Evolutionary conservation across 192 early-diverging fungal genomes (phyloP), one percentile per base, ranked within the genome.

Genomic region (Phycomyces nitens): DNA sequence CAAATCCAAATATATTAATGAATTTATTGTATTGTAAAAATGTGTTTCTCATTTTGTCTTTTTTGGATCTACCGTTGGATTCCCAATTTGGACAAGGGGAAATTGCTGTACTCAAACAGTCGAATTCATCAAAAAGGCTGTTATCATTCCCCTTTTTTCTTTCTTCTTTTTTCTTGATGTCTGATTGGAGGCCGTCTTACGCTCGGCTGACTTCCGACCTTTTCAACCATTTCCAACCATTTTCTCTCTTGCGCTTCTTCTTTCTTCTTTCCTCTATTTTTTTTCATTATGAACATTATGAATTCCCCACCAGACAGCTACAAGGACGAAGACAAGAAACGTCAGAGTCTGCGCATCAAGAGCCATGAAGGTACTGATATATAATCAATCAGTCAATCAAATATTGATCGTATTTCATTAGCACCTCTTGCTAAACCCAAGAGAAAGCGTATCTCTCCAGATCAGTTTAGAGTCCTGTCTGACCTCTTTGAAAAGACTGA

Each of bases 371-470:
- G 62, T 62, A 62, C n/a, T 44, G 29, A 23, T 62, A 34, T 27
- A 40, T 51, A 20, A 21, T 49, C n/a, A n/a, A n/a, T n/a, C n/a
- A n/a, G n/a, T n/a, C n/a, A n/a, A n/a, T n/a, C n/a, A n/a, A n/a
- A n/a, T n/a, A n/a, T n/a, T n/a, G n/a, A n/a, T n/a, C n/a, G n/a
- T n/a, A n/a, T n/a, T n/a, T n/a, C n/a, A n/a, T 0, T 38, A 57
- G 42, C 23, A 42, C 43, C 60, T 14, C 49, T 53, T 12, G 62
- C 72, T 40, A 87, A 88, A 68, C 85, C 88, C 53, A 92, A 89
- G 67, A 83, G 90, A 62, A 90, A 90, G 72, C 78, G 88, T 57
- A 89, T 88, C 60, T 89, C 86, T 18, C 84, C 82, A 4, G 86
- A 89, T 65, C 90, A 92, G 71, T 80, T 90, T 15, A 79, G 80